Evolutionary conservation across 352 stramenopile genomes (phyloP).

Genomic region (Pythium utonaiense): DNA sequence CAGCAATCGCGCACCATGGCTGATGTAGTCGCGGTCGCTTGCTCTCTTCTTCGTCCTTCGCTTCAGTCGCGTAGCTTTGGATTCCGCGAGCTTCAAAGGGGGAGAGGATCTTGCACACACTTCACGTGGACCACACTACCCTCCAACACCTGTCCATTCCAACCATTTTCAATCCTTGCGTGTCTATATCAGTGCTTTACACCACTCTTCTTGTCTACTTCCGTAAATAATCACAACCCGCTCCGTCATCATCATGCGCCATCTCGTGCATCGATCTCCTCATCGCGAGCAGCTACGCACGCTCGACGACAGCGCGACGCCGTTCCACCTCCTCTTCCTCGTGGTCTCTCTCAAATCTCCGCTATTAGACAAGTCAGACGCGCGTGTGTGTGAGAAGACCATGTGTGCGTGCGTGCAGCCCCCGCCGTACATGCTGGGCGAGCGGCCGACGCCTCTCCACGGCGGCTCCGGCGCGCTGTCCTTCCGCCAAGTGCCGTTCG

Average conservation of each 20-base stretch:
- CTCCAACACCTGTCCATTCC: neutral
- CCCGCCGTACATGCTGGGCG: conserved; percentile 80
- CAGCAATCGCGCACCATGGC: conserved; percentile 12
- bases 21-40: neutral
- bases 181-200: neutral
- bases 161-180: neutral
- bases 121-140: conserved; percentile 18
- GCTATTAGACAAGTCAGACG: neutral
- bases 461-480: conserved; percentile 46
- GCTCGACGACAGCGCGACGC: neutral
- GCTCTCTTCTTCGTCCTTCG: conserved; percentile 10
- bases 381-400: conserved; percentile 17
- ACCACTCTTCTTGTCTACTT: neutral
- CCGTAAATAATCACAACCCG: neutral
- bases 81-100: conserved; percentile 17
- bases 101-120: conserved; percentile 13
- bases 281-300: neutral
- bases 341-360: neutral
- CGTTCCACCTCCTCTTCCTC: neutral
- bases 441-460: conserved; percentile 56
- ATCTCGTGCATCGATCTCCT: conserved; percentile 4
- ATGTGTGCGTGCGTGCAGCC: conserved; percentile 35
- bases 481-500: conserved; percentile 81
- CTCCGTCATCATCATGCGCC: conserved; percentile 8
- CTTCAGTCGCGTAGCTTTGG: conserved; percentile 1